Evolutionary conservation across 768 basidiomycete genomes (phyloP).

Genomic region (Asterophora lycoperdoides): DNA sequence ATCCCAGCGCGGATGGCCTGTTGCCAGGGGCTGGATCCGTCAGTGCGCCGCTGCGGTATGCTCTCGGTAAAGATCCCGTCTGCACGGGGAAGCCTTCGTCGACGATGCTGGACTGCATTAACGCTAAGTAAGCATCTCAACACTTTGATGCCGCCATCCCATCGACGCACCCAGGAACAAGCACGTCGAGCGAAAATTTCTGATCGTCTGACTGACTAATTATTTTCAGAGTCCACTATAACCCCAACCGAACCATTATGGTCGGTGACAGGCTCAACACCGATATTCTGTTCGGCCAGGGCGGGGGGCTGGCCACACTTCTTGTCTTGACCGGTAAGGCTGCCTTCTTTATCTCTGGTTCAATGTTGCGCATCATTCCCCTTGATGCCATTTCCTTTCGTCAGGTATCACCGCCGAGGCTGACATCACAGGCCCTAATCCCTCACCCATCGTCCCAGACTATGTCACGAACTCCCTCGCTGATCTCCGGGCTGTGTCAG

Average conservation of each 20-base stretch:
- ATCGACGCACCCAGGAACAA: too few species aligned
- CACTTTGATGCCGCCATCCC: too few species aligned
- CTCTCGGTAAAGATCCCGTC: constrained; percentile 65
- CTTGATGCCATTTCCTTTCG: not conserved
- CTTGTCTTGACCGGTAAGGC: constrained; percentile 87
- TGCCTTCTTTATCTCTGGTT: not conserved
- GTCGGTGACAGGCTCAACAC: constrained; percentile 94
- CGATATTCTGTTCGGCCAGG: constrained; percentile 90
- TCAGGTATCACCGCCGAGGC: constrained; percentile 74
- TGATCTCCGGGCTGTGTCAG: constrained; percentile 53
- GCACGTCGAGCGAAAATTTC: not conserved
- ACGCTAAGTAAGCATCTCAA: constrained; percentile 43
- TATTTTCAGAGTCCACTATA: constrained; percentile 68
- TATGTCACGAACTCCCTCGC: constrained; percentile 80
- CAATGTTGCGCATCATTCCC: not conserved
- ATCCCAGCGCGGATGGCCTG: constrained; percentile 64
- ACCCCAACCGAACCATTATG: constrained; percentile 88
- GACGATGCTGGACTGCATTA: constrained; percentile 92
- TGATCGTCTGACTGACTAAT: constrained; percentile 16
- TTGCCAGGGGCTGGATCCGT: constrained; percentile 86
- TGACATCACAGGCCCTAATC: constrained; percentile 67
- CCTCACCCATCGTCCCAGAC: constrained; percentile 73
- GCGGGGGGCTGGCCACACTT: constrained; percentile 80
- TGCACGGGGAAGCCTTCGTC: constrained; percentile 88
- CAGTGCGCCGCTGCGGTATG: constrained; percentile 75